phyloP scores from a whole-genome alignment of 2,329 filamentous ascomycete genomes.

The Paecilomyces niveus region DNA sequence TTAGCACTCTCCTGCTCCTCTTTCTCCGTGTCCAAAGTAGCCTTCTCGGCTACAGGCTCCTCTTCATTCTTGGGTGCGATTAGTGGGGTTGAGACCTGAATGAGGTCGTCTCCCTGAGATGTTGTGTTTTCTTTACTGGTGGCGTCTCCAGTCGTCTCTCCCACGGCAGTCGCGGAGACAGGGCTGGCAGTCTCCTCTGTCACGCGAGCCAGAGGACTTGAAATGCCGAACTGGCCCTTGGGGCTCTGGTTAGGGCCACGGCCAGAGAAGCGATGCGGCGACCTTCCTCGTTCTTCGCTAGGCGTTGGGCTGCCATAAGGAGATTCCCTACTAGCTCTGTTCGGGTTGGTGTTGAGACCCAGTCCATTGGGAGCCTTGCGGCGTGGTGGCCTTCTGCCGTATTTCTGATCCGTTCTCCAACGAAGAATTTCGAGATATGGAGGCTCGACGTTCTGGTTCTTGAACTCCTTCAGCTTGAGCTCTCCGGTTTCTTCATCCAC shows the following conservation, averaged over 20 bases:
- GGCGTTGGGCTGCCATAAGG: slow-evolving; percentile 45
- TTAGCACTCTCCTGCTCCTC: slow-evolving; percentile 21
- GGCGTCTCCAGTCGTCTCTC: slow-evolving; percentile 24
- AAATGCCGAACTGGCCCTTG: slow-evolving; percentile 35
- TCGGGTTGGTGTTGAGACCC: slow-evolving; percentile 47
- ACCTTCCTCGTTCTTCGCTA: slow-evolving; percentile 42
- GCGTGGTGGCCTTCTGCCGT: slow-evolving; percentile 56
- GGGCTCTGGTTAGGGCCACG: slow-evolving; percentile 37
- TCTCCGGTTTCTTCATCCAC: slow-evolving; percentile 90
- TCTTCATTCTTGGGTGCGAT: slow-evolving; percentile 11
- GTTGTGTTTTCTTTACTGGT: slow-evolving; percentile 20
- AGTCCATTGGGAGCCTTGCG: slow-evolving; percentile 43
- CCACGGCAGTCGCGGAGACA: slow-evolving; percentile 24
- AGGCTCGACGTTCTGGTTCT: slow-evolving; percentile 79
- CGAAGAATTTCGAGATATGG: slow-evolving; percentile 89
- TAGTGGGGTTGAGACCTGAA: slow-evolving; percentile 32
- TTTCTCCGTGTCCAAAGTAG: neutral
- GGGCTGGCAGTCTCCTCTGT: slow-evolving; percentile 38
- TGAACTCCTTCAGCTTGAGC: slow-evolving; percentile 88
- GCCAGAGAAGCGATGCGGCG: slow-evolving; percentile 41
- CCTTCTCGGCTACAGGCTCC: slow-evolving; percentile 6
- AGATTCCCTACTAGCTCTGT: slow-evolving; percentile 43
- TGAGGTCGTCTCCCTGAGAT: slow-evolving; percentile 28
- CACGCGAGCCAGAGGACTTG: slow-evolving; percentile 41
- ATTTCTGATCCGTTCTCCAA: slow-evolving; percentile 94